phyloP scores from a whole-genome alignment of 169 alveolate species.

The Plasmodium gallinaceum region DNA sequence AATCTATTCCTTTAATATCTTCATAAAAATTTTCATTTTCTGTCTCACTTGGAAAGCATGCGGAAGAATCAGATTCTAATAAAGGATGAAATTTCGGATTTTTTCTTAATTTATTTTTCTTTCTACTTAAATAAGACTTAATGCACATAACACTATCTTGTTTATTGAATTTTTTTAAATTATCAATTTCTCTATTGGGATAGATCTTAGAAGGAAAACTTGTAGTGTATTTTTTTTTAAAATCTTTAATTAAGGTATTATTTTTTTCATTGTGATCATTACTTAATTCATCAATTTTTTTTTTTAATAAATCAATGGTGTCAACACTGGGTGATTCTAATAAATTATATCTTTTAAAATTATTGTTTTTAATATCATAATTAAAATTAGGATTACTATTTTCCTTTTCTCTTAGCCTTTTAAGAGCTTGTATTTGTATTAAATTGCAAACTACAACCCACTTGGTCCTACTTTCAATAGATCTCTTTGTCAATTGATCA shows the following conservation, averaged over 20 bases:
- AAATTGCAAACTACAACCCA: constrained; percentile 80
- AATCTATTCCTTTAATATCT: constrained; percentile 6
- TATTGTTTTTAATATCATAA: neutral
- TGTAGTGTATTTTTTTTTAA: neutral
- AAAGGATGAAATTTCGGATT: constrained; percentile 63
- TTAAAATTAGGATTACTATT: neutral
- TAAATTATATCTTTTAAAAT: neutral
- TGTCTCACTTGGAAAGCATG: constrained; percentile 27
- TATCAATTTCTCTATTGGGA: neutral
- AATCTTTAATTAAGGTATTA: too few species aligned
- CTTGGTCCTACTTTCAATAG: constrained; percentile 75
- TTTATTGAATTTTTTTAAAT: neutral
- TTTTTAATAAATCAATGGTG: neutral
- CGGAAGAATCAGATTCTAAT: constrained; percentile 29
- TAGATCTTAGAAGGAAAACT: neutral
- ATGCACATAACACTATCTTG: constrained; percentile 9
- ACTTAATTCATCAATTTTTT: neutral
- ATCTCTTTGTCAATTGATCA: constrained; percentile 79
- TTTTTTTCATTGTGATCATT: neutral
- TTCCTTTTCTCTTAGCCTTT: constrained; percentile 55
- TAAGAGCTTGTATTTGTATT: constrained; percentile 80
- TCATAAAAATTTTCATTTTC: constrained; percentile 35
- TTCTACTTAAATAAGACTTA: constrained; percentile 45
- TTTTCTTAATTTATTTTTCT: constrained; percentile 67
- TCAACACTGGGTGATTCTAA: neutral